Percentiles rank a stretch among this genome's conserved stretches.
Evolutionary conservation across 2,329 filamentous ascomycete species (phyloP).

Genomic region (Decorospora gaudefroyi): DNA sequence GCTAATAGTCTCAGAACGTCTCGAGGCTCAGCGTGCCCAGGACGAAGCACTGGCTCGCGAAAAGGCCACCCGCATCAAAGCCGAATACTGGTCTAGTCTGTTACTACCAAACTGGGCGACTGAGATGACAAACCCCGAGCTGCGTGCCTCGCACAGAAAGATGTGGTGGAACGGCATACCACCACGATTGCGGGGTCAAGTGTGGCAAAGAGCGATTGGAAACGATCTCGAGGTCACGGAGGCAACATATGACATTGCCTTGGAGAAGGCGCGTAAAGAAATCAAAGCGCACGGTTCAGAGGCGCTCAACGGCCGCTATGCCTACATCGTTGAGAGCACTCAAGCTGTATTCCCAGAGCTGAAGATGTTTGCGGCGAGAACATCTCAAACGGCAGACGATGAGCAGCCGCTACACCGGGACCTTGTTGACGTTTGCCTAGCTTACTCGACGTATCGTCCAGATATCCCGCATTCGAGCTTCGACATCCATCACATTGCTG

Average conservation of each 20-base stretch:
- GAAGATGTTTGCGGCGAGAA: slow-evolving; percentile 66
- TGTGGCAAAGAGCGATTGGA: slow-evolving; percentile 73
- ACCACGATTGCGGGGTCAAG: slow-evolving; percentile 67
- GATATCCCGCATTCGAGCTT: slow-evolving; percentile 74
- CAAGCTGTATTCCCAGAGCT: slow-evolving; percentile 71
- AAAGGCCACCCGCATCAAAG: slow-evolving; percentile 55
- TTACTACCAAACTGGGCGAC: slow-evolving; percentile 76
- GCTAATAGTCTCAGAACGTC: slow-evolving; percentile 36
- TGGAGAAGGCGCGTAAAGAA: slow-evolving; percentile 66
- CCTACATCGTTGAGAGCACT: slow-evolving; percentile 58
- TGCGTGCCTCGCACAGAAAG: slow-evolving; percentile 57
- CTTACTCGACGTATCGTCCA: slow-evolving; percentile 79
- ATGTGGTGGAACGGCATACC: slow-evolving; percentile 83
- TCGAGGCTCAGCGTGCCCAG: slow-evolving; percentile 49
- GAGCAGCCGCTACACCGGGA: slow-evolving; percentile 69
- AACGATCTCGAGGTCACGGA: slow-evolving; percentile 72
- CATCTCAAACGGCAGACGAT: slow-evolving; percentile 23
- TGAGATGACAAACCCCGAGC: slow-evolving; percentile 58
- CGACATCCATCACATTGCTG: slow-evolving; percentile 75
- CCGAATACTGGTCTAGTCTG: slow-evolving; percentile 73
- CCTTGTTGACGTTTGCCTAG: slow-evolving; percentile 73
- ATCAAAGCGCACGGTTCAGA: slow-evolving; percentile 59
- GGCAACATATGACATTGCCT: slow-evolving; percentile 70
- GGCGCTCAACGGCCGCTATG: slow-evolving; percentile 34
- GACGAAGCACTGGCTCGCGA: slow-evolving; percentile 57